Evolutionary conservation across 2,329 filamentous ascomycete species (phyloP).

Genomic region (Aspergillus ibericus): DNA sequence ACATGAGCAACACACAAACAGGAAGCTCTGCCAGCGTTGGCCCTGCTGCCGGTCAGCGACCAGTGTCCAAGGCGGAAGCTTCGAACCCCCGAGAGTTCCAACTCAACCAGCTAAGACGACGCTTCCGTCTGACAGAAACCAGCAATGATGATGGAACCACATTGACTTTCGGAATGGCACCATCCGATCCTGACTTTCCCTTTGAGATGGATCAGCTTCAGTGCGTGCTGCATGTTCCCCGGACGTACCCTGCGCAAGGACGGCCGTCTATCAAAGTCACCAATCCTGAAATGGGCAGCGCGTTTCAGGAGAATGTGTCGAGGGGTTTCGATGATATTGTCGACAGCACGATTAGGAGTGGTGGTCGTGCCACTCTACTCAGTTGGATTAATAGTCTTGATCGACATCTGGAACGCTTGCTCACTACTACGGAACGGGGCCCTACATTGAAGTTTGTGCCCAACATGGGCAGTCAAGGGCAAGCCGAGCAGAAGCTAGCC

Average conservation of each 20-base stretch:
- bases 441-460: conserved; percentile 70
- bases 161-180: conserved; percentile 64
- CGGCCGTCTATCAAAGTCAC: conserved; percentile 62
- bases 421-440: conserved; percentile 68
- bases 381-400: conserved; percentile 69
- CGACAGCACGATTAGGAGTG: conserved; percentile 50
- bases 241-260: conserved; percentile 57
- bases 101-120: conserved; percentile 67
- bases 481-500: conserved; percentile 9
- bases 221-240: conserved; percentile 67
- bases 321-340: conserved; percentile 69
- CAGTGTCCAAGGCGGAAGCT: conserved; percentile 63
- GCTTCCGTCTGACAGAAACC: conserved; percentile 58
- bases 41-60: conserved; percentile 55
- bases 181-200: conserved; percentile 81
- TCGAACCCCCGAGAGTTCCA: conserved; percentile 73
- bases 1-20: conserved; percentile 4
- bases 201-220: conserved; percentile 71
- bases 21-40: conserved; percentile 38
- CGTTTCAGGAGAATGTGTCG: conserved; percentile 75
- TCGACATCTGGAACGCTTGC: conserved; percentile 67
- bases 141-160: conserved; percentile 53
- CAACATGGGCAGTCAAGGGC: conserved; percentile 52
- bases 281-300: conserved; percentile 70
- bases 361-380: conserved; percentile 56